Evolutionary conservation across 257 asterid genomes (phyloP).

Genomic region (Solanum ossicruentum): DNA sequence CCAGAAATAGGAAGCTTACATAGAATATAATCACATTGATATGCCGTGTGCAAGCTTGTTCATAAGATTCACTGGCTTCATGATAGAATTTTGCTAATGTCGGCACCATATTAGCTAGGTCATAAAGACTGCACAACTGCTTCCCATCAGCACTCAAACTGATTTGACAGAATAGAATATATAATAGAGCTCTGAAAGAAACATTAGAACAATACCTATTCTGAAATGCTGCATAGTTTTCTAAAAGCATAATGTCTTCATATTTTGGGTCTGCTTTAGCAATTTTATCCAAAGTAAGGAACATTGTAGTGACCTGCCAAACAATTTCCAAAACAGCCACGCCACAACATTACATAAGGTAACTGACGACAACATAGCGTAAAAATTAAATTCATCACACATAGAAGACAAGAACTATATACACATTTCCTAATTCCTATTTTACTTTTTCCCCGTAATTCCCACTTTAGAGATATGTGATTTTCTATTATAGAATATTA

Average conservation of each 20-base stretch:
- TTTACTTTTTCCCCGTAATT: neutral
- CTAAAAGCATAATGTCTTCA: slow-evolving; percentile 71
- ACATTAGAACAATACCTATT: slow-evolving; percentile 45
- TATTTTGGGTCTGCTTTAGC: slow-evolving; percentile 79
- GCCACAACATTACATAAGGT: neutral
- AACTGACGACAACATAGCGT: neutral
- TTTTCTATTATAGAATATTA: neutral
- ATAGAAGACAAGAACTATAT: neutral
- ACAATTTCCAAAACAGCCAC: slow-evolving; percentile 10
- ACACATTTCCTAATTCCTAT: neutral
- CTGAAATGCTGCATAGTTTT: slow-evolving; percentile 97
- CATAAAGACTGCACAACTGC: slow-evolving; percentile 64
- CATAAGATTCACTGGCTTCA: slow-evolving; percentile 96
- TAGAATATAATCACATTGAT: slow-evolving; percentile 75
- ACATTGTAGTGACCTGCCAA: slow-evolving; percentile 89
- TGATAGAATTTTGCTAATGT: slow-evolving; percentile 93
- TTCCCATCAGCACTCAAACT: slow-evolving; percentile 12
- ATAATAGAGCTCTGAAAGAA: neutral
- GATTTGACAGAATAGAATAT: neutral
- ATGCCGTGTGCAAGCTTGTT: slow-evolving; percentile 78
- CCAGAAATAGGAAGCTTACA: slow-evolving; percentile 38
- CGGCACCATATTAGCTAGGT: slow-evolving; percentile 92
- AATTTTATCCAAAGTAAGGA: slow-evolving; percentile 87
- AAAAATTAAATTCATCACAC: neutral
- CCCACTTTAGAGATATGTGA: neutral